Conservation (phyloP, 2,329 filamentous ascomycete genomes). For the Colletotrichum euphorbiae region DNA sequence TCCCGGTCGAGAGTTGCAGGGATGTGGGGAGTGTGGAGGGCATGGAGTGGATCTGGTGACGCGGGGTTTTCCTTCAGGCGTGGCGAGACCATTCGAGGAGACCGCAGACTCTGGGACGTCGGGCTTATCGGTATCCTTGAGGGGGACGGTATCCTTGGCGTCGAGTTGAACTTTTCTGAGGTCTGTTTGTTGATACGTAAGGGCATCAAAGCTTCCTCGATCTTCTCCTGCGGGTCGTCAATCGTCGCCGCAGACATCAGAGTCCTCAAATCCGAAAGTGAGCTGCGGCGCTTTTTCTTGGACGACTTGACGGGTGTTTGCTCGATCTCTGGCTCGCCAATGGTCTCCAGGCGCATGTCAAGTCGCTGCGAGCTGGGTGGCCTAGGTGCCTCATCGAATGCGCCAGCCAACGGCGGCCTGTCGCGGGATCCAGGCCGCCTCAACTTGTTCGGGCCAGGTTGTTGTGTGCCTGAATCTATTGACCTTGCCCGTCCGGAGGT, state of each 20-base stretch:
- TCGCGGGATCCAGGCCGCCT: slow-evolving; percentile 69
- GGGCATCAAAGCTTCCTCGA: slow-evolving; percentile 56
- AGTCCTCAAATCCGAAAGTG: slow-evolving; percentile 84
- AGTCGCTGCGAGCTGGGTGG: slow-evolving; percentile 69
- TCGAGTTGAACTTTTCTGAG: slow-evolving; percentile 69
- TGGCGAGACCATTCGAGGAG: slow-evolving; percentile 49
- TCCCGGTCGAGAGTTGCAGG: slow-evolving; percentile 29
- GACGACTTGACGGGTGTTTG: slow-evolving; percentile 51
- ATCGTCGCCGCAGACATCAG: slow-evolving; percentile 73
- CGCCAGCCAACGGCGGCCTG: slow-evolving; percentile 69
- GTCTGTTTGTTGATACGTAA: slow-evolving; percentile 65
- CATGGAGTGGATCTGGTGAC: slow-evolving; percentile 31
- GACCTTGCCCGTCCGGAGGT: slow-evolving; percentile 77
- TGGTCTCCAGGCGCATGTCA: slow-evolving; percentile 68
- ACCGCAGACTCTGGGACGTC: slow-evolving; percentile 52
- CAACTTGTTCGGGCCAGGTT: slow-evolving; percentile 59
- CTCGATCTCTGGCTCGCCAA: slow-evolving; percentile 65
- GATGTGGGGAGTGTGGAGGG: slow-evolving; percentile 17
- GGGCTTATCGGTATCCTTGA: slow-evolving; percentile 67
- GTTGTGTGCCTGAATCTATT: slow-evolving; percentile 73
- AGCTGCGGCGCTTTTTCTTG: slow-evolving; percentile 89
- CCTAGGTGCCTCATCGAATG: slow-evolving; percentile 69
- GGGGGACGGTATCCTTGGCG: slow-evolving; percentile 56
- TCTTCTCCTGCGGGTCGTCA: slow-evolving; percentile 52
- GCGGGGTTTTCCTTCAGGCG: slow-evolving; percentile 60